phyloP scores from a whole-genome alignment of 352 stramenopile species.

The Phytophthora citrophthora region DNA sequence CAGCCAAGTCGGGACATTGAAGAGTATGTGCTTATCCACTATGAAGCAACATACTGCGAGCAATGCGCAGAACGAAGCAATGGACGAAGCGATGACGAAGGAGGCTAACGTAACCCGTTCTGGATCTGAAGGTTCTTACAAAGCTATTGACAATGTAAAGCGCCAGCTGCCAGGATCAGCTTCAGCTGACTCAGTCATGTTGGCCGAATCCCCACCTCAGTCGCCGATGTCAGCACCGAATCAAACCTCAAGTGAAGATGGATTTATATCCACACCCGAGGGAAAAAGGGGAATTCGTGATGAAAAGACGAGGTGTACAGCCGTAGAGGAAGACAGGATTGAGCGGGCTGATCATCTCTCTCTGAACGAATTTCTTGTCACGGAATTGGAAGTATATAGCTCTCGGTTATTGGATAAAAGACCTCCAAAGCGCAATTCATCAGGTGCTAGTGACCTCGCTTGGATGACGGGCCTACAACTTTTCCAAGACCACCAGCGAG shows the following conservation, averaged over 20 bases:
- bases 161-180: not conserved
- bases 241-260: conserved; percentile 33
- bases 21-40: conserved; percentile 36
- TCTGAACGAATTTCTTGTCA: conserved; percentile 59
- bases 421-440: conserved; percentile 6
- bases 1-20: conserved; percentile 39
- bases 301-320: conserved; percentile 21
- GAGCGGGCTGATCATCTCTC: conserved; percentile 42
- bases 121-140: conserved; percentile 1
- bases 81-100: conserved; percentile 4
- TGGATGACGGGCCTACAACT: conserved; percentile 52
- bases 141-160: not conserved
- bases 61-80: conserved; percentile 3
- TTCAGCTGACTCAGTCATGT: conserved; percentile 12
- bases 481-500: conserved; percentile 52
- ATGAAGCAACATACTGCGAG: conserved; percentile 17
- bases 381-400: conserved; percentile 56
- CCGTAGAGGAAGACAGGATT: conserved; percentile 17
- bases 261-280: conserved; percentile 27
- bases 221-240: conserved; percentile 28
- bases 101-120: not conserved
- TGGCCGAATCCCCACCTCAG: conserved; percentile 23
- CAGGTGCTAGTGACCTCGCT: conserved; percentile 32
- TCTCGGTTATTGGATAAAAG: conserved; percentile 32
- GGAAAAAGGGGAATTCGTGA: conserved; percentile 14